A percentile compares a stretch with the other conserved stretches of the same genome.
phyloP scores from a whole-genome alignment of 2,329 filamentous ascomycete species.

The Fusarium siculi region DNA sequence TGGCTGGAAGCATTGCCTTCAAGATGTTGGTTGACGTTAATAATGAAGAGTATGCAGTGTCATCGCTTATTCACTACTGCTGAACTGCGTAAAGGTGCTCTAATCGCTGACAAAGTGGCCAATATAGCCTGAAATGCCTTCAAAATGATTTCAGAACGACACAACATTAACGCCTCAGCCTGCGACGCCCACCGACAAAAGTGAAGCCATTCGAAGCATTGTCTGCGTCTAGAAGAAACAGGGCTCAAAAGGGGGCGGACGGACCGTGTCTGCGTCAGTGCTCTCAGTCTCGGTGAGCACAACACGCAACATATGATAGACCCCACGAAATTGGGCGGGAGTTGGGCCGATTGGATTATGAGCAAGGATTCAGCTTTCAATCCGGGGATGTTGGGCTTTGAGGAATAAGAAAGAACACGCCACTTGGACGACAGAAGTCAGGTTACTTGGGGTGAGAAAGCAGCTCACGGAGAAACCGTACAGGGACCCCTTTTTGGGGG shows the following conservation, averaged over 20 bases:
- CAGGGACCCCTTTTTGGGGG: background rate
- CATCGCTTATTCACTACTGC: background rate
- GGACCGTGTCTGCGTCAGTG: slow-evolving; percentile 29
- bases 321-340: slow-evolving; percentile 23
- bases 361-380: slow-evolving; percentile 1
- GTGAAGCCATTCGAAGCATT: background rate
- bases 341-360: slow-evolving; percentile 32
- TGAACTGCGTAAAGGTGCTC: background rate
- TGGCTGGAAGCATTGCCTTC: background rate
- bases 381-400: slow-evolving; percentile 15
- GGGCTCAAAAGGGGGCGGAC: slow-evolving; percentile 27
- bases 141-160: background rate
- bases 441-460: slow-evolving; percentile 34
- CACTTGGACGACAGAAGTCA: slow-evolving; percentile 33
- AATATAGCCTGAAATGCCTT: background rate
- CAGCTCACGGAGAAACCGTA: slow-evolving; percentile 39
- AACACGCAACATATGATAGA: slow-evolving; percentile 13
- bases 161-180: background rate
- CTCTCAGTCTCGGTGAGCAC: slow-evolving; percentile 31
- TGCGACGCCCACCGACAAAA: background rate
- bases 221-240: background rate
- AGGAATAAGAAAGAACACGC: slow-evolving; percentile 32
- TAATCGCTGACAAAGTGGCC: background rate
- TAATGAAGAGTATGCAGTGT: background rate
- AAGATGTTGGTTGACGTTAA: background rate